phyloP scores from a whole-genome alignment of 306 rosid species.

The Astragalus glycyphyllos region DNA sequence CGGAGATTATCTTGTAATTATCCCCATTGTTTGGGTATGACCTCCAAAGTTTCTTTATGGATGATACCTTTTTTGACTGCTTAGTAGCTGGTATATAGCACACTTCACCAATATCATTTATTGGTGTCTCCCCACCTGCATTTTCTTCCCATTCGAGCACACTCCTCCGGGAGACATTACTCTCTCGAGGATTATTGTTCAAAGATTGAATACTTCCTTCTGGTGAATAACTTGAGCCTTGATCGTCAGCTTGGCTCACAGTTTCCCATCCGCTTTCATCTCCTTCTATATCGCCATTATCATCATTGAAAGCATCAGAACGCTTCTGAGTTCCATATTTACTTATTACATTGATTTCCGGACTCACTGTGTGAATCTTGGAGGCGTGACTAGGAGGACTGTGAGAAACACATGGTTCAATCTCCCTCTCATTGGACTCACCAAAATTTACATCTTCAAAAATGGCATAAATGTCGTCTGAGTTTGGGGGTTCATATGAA shows the following conservation, averaged over 20 bases:
- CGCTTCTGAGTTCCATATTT: constrained; percentile 55
- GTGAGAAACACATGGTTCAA: constrained; percentile 68
- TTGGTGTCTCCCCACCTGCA: constrained; percentile 63
- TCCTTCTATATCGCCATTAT: constrained; percentile 77
- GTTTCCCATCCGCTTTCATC: constrained; percentile 99
- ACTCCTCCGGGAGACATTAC: constrained; percentile 62
- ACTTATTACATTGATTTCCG: constrained; percentile 55
- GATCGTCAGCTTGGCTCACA: constrained; percentile 89
- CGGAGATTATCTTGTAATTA: constrained; percentile 67
- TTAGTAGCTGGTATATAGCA: constrained; percentile 65
- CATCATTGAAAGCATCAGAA: constrained; percentile 55
- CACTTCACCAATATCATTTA: constrained; percentile 79
- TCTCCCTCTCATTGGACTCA: constrained; percentile 76
- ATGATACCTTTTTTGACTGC: constrained; percentile 79
- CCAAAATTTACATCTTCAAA: constrained; percentile 75
- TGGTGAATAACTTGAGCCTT: constrained; percentile 83
- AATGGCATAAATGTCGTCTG: constrained; percentile 79
- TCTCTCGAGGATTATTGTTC: constrained; percentile 62
- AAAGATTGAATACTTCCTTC: constrained; percentile 70
- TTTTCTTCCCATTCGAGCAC: constrained; percentile 82
- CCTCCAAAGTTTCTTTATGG: constrained; percentile 78
- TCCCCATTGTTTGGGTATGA: constrained; percentile 73
- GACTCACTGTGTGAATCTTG: constrained; percentile 75
- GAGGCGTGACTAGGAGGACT: constrained; percentile 76
- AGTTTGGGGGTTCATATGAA: constrained; percentile 71